Evolutionary conservation across 495 filamentous ascomycete species (phyloP).

Genomic region (Lasiosphaeris hirsuta): DNA sequence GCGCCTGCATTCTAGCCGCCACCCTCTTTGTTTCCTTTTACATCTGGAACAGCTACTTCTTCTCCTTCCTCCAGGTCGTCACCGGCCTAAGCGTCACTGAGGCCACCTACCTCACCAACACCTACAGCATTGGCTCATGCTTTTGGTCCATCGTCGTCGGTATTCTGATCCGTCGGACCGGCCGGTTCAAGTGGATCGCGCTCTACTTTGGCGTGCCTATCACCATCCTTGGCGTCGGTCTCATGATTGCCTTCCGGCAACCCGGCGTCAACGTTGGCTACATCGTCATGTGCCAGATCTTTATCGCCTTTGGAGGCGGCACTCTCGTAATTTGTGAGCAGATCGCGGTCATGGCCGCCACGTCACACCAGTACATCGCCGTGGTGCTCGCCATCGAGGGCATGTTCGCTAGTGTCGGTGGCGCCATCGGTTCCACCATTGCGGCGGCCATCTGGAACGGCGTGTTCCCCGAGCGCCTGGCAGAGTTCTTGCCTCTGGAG

Average conservation of each 20-base stretch:
- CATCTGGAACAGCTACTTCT: slow-evolving; percentile 66
- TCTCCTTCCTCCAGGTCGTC: slow-evolving; percentile 70
- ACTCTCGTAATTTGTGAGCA: slow-evolving; percentile 59
- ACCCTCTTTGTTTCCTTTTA: slow-evolving; percentile 61
- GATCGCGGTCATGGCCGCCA: slow-evolving; percentile 64
- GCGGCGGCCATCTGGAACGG: slow-evolving; percentile 65
- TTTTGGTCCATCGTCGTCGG: slow-evolving; percentile 58
- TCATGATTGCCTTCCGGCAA: slow-evolving; percentile 49
- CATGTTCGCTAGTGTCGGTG: slow-evolving; percentile 62
- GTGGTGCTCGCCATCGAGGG: slow-evolving; percentile 59
- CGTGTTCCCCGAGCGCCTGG: slow-evolving; percentile 52
- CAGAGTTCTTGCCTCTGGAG: slow-evolving; percentile 55
- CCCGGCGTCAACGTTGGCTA: slow-evolving; percentile 56
- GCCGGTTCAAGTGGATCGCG: slow-evolving; percentile 60
- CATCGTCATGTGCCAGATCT: slow-evolving; percentile 74
- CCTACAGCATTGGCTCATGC: slow-evolving; percentile 68
- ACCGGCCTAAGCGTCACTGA: slow-evolving; percentile 53
- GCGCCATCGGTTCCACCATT: slow-evolving; percentile 59
- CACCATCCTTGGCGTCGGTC: slow-evolving; percentile 62
- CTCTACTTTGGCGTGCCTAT: slow-evolving; percentile 61
- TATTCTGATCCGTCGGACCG: slow-evolving; percentile 50
- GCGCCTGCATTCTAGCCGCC: slow-evolving; percentile 55
- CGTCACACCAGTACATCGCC: slow-evolving; percentile 63
- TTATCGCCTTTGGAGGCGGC: slow-evolving; percentile 67
- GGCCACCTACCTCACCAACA: slow-evolving; percentile 62